Evolutionary conservation across 2,329 filamentous ascomycete genomes (phyloP).

Genomic region (Cercospora sp.): DNA sequence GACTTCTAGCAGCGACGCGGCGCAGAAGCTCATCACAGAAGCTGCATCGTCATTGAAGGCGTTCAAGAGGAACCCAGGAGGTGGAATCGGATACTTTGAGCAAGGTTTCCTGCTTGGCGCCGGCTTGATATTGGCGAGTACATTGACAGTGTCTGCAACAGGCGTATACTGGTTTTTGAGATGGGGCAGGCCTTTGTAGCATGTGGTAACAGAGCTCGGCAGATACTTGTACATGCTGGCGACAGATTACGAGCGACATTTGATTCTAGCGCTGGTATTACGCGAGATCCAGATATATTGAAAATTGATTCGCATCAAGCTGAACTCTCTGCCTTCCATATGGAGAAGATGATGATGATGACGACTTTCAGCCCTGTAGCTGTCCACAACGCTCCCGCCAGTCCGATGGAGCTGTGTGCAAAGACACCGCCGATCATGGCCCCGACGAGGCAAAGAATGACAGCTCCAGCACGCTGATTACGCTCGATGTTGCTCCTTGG

Average conservation of each 20-base stretch:
- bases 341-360: constrained; percentile 44
- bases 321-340: constrained; percentile 43
- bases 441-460: constrained; percentile 54
- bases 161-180: constrained; percentile 26
- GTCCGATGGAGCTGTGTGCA: constrained; percentile 53
- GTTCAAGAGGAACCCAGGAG: constrained; percentile 40
- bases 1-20: constrained; percentile 13
- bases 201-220: neutral
- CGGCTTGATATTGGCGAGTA: constrained; percentile 35
- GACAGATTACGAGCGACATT: neutral
- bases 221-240: neutral
- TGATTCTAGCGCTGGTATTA: neutral
- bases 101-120: constrained; percentile 42
- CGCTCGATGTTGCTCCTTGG: constrained; percentile 52
- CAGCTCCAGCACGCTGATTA: constrained; percentile 54
- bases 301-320: neutral
- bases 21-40: constrained; percentile 27
- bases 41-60: constrained; percentile 30
- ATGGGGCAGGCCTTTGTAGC: constrained; percentile 15
- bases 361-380: constrained; percentile 44
- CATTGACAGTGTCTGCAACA: constrained; percentile 23
- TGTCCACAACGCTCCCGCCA: constrained; percentile 55
- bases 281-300: neutral
- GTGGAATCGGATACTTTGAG: constrained; percentile 43
- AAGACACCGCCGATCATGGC: constrained; percentile 57